Percentiles rank a stretch among this genome's conserved stretches.
These are phyloP conservation scores for Kwoniella dejecticola DNA, from an alignment of 768 basidiomycete genomes.

Conservation along the genomic window DNA sequence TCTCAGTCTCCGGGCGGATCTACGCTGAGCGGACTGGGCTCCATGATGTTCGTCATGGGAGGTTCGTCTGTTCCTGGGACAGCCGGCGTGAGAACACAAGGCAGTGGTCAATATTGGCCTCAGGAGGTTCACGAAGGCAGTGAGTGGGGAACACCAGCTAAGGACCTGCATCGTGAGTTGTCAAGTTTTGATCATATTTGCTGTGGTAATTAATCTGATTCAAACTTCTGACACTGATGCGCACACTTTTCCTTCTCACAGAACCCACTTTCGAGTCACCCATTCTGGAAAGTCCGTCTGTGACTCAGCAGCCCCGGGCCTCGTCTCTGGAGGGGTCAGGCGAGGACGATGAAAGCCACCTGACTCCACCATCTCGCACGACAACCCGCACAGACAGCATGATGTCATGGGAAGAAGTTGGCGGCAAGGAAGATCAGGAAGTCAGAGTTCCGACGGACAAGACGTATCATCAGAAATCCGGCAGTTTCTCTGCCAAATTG, in stretches of 20 bases:
- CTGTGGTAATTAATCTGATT: no score
- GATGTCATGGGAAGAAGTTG: constrained; percentile 54
- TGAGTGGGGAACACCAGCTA: constrained; percentile 50
- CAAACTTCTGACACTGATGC: no score
- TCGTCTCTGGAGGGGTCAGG: neutral
- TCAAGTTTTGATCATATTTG: neutral
- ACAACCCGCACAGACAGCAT: constrained; percentile 30
- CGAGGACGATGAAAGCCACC: constrained; percentile 23
- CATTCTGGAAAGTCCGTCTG: constrained; percentile 6
- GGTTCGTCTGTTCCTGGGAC: constrained; percentile 4
- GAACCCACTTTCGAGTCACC: constrained; percentile 31
- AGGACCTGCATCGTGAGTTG: constrained; percentile 29
- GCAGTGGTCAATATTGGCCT: constrained; percentile 30
- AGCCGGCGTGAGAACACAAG: constrained; percentile 8
- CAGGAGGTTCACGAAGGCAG: constrained; percentile 39
- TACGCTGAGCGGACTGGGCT: constrained; percentile 27
- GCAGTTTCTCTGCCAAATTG: constrained; percentile 46
- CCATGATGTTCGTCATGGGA: constrained; percentile 49
- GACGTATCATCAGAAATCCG: constrained; percentile 42
- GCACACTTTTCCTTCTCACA: neutral
- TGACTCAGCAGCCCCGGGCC: neutral
- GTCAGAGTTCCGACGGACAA: constrained; percentile 37
- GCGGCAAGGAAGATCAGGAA: constrained; percentile 38
- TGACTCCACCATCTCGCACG: constrained; percentile 19
- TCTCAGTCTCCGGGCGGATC: constrained; percentile 39